A percentile compares a stretch with the other conserved stretches of the same genome.
Conservation (phyloP, 176 grass and related monocot genomes). For the Ensete glaucum region DNA sequence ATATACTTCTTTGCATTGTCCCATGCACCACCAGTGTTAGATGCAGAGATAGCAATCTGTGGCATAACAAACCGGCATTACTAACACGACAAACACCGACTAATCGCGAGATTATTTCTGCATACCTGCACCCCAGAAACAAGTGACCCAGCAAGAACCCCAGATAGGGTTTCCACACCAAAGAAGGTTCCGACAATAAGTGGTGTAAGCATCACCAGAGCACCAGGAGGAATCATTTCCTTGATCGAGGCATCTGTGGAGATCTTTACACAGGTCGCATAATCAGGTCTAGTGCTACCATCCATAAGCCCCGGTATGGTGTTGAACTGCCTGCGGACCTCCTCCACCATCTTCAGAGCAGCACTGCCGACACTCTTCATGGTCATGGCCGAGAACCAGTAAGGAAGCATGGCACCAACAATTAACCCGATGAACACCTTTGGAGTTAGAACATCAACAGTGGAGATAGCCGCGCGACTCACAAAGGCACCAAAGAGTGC, state of each 20-base stretch:
- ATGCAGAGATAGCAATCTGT: slow-evolving; percentile 49
- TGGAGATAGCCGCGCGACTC: slow-evolving; percentile 32
- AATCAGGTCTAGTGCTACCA: slow-evolving; percentile 31
- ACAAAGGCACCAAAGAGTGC: slow-evolving; percentile 46
- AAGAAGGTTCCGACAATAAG: slow-evolving; percentile 38
- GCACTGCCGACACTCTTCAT: slow-evolving; percentile 42
- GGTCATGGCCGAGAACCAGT: slow-evolving; percentile 57
- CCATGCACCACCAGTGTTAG: slow-evolving; percentile 47
- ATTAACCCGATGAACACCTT: slow-evolving; percentile 40
- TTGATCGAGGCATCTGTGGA: slow-evolving; percentile 43
- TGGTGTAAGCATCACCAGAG: slow-evolving; percentile 46
- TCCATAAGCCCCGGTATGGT: slow-evolving; percentile 39
- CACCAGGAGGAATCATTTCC: slow-evolving; percentile 48
- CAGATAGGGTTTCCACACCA: slow-evolving; percentile 40
- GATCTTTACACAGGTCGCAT: slow-evolving; percentile 47
- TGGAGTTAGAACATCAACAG: slow-evolving; percentile 32
- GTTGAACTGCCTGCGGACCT: slow-evolving; percentile 44
- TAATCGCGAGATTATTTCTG: neutral
- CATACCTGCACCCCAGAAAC: slow-evolving; percentile 35
- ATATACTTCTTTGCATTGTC: slow-evolving; percentile 65
- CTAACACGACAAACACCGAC: too few relatives aligned
- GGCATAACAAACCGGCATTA: neutral
- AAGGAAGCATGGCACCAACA: slow-evolving; percentile 43
- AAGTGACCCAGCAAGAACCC: slow-evolving; percentile 39
- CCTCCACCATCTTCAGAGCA: slow-evolving; percentile 45